Conservation (phyloP, 192 early-diverging fungal species). For the Cetraspora pellucida region DNA sequence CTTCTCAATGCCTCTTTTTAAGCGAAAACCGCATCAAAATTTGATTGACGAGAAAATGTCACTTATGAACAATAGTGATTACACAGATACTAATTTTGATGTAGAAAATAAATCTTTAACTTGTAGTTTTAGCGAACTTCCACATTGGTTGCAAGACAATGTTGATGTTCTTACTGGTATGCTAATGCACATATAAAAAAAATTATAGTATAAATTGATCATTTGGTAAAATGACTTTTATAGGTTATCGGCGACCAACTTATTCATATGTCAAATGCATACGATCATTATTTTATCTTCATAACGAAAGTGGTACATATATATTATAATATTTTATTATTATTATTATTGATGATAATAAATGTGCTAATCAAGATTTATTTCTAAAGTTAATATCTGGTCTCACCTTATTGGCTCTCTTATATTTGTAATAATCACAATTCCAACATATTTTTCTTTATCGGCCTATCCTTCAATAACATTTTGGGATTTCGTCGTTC, state of each 20-base stretch:
- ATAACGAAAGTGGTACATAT: conserved; percentile 85
- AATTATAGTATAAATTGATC: not conserved
- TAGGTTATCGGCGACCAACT: conserved; percentile 74
- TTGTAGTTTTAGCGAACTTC: conserved; percentile 56
- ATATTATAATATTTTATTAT: not conserved
- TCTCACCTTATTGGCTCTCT: conserved; percentile 77
- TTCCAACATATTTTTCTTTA: conserved; percentile 48
- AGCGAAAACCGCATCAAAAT: not conserved
- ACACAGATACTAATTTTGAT: not conserved
- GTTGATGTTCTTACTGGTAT: conserved; percentile 65
- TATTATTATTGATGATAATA: not conserved
- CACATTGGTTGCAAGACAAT: conserved; percentile 86
- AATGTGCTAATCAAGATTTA: not conserved
- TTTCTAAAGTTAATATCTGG: conserved; percentile 74
- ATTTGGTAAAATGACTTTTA: not conserved
- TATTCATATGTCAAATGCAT: conserved; percentile 77
- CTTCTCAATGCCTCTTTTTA: not conserved
- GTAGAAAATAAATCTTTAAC: not conserved
- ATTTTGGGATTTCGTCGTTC: conserved; percentile 64
- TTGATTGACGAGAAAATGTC: not conserved
- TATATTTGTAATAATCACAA: conserved; percentile 55
- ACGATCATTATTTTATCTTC: conserved; percentile 75
- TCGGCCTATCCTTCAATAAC: conserved; percentile 47
- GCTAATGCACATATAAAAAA: not conserved
- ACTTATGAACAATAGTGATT: not conserved